A percentile compares a stretch with the other conserved stretches of the same genome.
These are phyloP conservation scores for Neonectria magnoliae DNA, from an alignment of 2,329 filamentous ascomycete species.

Conservation along the genomic window DNA sequence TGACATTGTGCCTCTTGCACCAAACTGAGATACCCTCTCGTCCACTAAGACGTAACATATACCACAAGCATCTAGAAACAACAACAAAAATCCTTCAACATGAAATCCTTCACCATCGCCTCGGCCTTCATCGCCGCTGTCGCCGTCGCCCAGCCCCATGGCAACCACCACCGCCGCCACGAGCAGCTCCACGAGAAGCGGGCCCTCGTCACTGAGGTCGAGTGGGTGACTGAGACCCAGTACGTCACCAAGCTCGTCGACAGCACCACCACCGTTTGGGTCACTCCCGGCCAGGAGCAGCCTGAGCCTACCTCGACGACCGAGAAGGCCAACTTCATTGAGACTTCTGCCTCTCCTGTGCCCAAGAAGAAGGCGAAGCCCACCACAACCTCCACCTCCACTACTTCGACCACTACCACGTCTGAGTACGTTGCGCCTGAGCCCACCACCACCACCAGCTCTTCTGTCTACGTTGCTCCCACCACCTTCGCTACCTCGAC, in stretches of 20 bases:
- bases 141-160: slow-evolving; percentile 62
- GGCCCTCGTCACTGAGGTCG: slow-evolving; percentile 58
- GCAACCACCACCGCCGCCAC: slow-evolving; percentile 50
- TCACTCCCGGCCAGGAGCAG: slow-evolving; percentile 49
- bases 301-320: slow-evolving; percentile 40
- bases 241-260: slow-evolving; percentile 60
- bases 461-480: slow-evolving; percentile 7
- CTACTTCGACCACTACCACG: slow-evolving; percentile 30
- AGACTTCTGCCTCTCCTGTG: slow-evolving; percentile 23
- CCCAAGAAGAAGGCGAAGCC: slow-evolving; percentile 35
- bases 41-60: slow-evolving; percentile 10
- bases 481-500: slow-evolving; percentile 28
- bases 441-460: slow-evolving; percentile 32
- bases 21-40: slow-evolving; percentile 37
- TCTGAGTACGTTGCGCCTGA: slow-evolving; percentile 15
- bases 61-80: slow-evolving; percentile 22
- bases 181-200: slow-evolving; percentile 47
- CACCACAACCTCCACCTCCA: slow-evolving; percentile 30
- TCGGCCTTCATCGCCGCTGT: slow-evolving; percentile 50
- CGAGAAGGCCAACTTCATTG: slow-evolving; percentile 28
- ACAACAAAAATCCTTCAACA: slow-evolving; percentile 42
- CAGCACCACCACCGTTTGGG: slow-evolving; percentile 57
- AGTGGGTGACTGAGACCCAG: slow-evolving; percentile 61
- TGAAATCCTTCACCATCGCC: slow-evolving; percentile 53
- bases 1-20: slow-evolving; percentile 19